Evolutionary conservation across 2,329 filamentous ascomycete genomes (phyloP), one percentile per base, ranked within the genome.

Genomic region (Aspergillus sp.): DNA sequence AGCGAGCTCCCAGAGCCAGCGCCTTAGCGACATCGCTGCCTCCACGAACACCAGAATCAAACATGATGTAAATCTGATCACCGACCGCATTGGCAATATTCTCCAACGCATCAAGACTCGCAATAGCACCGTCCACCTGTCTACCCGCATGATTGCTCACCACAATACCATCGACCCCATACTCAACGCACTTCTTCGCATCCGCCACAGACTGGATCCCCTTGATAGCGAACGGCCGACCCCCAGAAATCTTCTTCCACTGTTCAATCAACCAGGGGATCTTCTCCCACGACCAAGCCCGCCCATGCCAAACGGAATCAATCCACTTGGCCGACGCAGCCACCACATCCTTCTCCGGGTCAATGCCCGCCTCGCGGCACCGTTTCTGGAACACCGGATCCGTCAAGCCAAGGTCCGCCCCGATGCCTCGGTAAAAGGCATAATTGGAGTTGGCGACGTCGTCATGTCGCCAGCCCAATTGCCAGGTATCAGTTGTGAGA

Each of bases 71-170:
- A 3, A 73, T 77, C 56, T 79, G 75, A 62, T 82, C 78, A 0
- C 82, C 82, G 13, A 85, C 80, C 13, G 81, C 81, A 73, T 73
- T 75, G 2, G 80, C 81, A 59, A 88, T 87, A 60, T 81, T 82
- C 74, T 87, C 84, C 63, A 88, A 66, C 1, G 84, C 84, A 69
- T 88, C 86, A 54, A 88, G 71, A 67, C 81, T 85, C 11, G 81
- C 85, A 58, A 85, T 77, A 2, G 85, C 84, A 0, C 85, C 85
- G 65, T 88, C 86, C 2, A 88, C 83, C 71, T 88, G 85, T 19
- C 89, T 74, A 0, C 89, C 89, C 1, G 88, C 89, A 70, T 92
- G 89, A 66, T 92, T 92, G 13, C 82, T 85, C 1, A 91, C 78
- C 1, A 91, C 82, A 51, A 92, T 89, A 0, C 86, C 89, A 64